Percentiles rank a stretch among this genome's conserved stretches.
These are phyloP conservation scores for Fusarium hainanense DNA, from an alignment of 2,329 filamentous ascomycete genomes.

Conservation along the genomic window DNA sequence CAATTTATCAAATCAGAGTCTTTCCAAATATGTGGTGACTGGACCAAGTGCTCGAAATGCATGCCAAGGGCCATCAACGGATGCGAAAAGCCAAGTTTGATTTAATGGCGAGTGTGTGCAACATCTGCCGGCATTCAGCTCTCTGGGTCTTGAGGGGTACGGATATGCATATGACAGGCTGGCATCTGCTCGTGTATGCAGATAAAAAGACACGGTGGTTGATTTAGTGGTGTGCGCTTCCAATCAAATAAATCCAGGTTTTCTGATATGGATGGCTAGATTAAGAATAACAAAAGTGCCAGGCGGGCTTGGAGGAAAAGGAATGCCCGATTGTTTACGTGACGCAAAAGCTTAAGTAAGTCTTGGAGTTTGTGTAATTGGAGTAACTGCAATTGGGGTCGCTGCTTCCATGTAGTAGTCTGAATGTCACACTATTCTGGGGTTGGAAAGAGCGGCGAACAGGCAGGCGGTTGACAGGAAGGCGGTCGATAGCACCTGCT, in stretches of 20 bases:
- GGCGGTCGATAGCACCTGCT: neutral
- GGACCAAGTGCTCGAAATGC: conserved; percentile 34
- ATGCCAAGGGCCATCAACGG: conserved; percentile 27
- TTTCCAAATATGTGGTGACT: conserved; percentile 30
- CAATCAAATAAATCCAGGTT: conserved; percentile 9
- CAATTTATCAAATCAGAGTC: neutral
- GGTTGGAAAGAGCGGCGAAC: neutral
- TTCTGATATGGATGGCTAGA: neutral
- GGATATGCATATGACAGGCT: conserved; percentile 27
- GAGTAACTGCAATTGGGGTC: neutral
- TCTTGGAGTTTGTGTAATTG: neutral
- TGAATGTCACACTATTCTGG: neutral
- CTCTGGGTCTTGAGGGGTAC: conserved; percentile 37
- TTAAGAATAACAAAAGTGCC: conserved; percentile 19
- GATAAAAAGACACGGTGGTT: conserved; percentile 36
- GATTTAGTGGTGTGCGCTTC: conserved; percentile 29
- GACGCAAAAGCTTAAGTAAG: conserved; percentile 4
- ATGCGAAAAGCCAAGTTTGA: conserved; percentile 43
- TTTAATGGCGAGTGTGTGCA: conserved; percentile 38
- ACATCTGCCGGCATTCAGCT: conserved; percentile 41
- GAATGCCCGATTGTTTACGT: neutral
- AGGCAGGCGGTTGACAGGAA: neutral
- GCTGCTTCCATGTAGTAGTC: neutral
- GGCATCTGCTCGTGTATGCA: conserved; percentile 41
- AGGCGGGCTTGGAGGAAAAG: neutral